Conservation (phyloP, 192 early-diverging fungal species). For the Chytriomyces sp. region DNA sequence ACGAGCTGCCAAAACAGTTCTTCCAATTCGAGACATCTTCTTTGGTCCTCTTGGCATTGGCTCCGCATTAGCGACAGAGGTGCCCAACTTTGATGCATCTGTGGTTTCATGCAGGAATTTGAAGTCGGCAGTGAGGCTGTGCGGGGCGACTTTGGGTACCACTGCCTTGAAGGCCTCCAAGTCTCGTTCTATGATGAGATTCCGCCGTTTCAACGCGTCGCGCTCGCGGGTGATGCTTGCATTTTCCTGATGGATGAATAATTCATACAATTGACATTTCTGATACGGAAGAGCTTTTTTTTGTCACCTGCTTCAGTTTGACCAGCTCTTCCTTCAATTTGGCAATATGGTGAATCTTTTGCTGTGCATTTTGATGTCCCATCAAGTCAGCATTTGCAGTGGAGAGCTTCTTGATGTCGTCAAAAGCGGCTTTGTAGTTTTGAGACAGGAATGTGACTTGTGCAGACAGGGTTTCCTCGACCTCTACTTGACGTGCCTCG, state of each 20-base stretch:
- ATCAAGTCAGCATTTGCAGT: slow-evolving; percentile 49
- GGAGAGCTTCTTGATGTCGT: slow-evolving; percentile 42
- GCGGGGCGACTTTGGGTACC: no score
- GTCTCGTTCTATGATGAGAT: slow-evolving; percentile 23
- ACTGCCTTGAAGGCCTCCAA: slow-evolving; percentile 21
- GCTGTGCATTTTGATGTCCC: slow-evolving; percentile 49
- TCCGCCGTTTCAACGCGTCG: slow-evolving; percentile 3
- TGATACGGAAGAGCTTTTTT: no score
- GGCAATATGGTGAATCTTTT: slow-evolving; percentile 53
- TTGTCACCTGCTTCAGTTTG: slow-evolving; percentile 46
- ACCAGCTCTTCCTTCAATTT: slow-evolving; percentile 50
- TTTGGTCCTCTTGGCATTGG: no score
- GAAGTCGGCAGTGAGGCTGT: no score
- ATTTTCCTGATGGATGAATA: slow-evolving; percentile 17
- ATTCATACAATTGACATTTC: no score
- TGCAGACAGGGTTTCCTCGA: slow-evolving; percentile 6
- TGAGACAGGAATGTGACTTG: slow-evolving; percentile 12
- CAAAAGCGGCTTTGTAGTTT: slow-evolving; percentile 19
- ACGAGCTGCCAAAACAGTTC: neutral
- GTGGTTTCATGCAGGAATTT: no score
- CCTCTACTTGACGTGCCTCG: slow-evolving; percentile 2
- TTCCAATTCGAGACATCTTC: neutral
- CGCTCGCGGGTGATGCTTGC: slow-evolving; percentile 9
- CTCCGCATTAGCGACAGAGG: no score
- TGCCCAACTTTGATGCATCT: no score